These are phyloP conservation scores for Candida rishiriensis DNA, from an alignment of 805 yeast species.

Conservation along the genomic window DNA sequence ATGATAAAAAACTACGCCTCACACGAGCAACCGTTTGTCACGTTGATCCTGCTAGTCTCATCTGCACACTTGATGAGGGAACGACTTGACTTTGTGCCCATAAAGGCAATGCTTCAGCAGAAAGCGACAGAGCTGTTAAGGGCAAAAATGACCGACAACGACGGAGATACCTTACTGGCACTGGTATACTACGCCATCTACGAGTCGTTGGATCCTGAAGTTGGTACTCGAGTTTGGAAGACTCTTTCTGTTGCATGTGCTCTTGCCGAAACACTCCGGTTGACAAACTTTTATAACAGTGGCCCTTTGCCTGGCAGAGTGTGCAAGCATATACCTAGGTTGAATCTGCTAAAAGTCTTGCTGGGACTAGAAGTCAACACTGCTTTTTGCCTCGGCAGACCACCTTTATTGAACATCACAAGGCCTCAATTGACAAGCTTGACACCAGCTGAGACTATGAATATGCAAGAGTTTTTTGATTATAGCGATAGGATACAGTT, in stretches of 20 bases:
- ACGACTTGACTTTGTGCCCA: constrained; percentile 11
- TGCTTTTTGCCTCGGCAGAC: constrained; percentile 11
- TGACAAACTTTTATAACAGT: constrained; percentile 6
- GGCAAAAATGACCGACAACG: constrained; percentile 7
- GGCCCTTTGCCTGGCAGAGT: constrained; percentile 9
- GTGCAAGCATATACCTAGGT: constrained; percentile 5
- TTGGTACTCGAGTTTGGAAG: constrained; percentile 13
- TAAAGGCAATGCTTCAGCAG: constrained; percentile 16
- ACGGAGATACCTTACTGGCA: constrained; percentile 13
- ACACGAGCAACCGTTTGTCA: constrained; percentile 11
- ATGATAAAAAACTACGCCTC: constrained; percentile 14
- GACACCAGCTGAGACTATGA: neutral
- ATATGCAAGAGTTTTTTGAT: neutral
- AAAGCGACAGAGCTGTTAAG: constrained; percentile 11
- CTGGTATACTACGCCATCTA: constrained; percentile 12
- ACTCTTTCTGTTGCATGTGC: constrained; percentile 13
- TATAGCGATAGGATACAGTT: constrained; percentile 3
- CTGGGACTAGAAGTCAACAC: constrained; percentile 6
- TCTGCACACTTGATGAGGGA: constrained; percentile 18
- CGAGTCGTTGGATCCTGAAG: constrained; percentile 16
- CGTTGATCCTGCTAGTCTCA: constrained; percentile 14
- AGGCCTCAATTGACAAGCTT: constrained; percentile 2
- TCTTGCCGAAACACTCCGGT: constrained; percentile 12
- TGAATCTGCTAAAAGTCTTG: constrained; percentile 8
- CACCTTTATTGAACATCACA: constrained; percentile 7